Percentiles rank a stretch among this genome's conserved stretches.
Conservation (phyloP, 805 yeast species). For the Cyberlindnera subsufficiens region DNA sequence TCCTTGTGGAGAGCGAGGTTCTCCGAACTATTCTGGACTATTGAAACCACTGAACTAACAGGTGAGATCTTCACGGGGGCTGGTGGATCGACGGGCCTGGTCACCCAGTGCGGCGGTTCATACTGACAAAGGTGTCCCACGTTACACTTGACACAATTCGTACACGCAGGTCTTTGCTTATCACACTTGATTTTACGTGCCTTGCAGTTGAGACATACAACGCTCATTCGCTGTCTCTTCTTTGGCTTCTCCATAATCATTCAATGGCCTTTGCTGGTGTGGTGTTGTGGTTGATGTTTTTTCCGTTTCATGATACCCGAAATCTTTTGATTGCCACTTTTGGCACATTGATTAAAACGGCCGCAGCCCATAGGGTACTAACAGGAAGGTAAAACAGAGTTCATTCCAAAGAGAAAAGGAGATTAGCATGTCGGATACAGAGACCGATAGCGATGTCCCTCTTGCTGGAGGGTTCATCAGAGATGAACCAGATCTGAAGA, state of each 20-base stretch:
- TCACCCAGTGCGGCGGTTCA: constrained; percentile 24
- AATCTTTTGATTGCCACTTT: too few species aligned
- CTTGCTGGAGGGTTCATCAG: constrained; percentile 23
- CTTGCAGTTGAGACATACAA: constrained; percentile 34
- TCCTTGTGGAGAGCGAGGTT: constrained; percentile 5
- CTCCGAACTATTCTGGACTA: too few species aligned
- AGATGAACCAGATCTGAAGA: constrained; percentile 22
- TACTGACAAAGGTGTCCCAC: constrained; percentile 24
- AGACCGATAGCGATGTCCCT: constrained; percentile 20
- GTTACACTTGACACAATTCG: constrained; percentile 26
- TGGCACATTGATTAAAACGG: too few species aligned
- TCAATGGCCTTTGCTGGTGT: too few species aligned
- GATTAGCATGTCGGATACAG: constrained; percentile 8
- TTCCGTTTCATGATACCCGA: too few species aligned
- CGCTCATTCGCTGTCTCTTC: constrained; percentile 30
- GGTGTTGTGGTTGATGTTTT: too few species aligned
- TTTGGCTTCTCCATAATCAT: constrained; percentile 11
- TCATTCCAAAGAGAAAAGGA: not conserved
- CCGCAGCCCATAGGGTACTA: too few species aligned
- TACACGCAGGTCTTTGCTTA: constrained; percentile 31
- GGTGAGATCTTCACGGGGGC: not conserved
- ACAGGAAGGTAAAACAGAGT: too few species aligned
- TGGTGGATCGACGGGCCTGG: not conserved
- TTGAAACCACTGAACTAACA: too few species aligned
- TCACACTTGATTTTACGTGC: constrained; percentile 38